A percentile compares a stretch with the other conserved stretches of the same genome.
These are phyloP conservation scores for Oleoguttula mirabilis DNA, from an alignment of 495 filamentous ascomycete species.

Conservation along the genomic window DNA sequence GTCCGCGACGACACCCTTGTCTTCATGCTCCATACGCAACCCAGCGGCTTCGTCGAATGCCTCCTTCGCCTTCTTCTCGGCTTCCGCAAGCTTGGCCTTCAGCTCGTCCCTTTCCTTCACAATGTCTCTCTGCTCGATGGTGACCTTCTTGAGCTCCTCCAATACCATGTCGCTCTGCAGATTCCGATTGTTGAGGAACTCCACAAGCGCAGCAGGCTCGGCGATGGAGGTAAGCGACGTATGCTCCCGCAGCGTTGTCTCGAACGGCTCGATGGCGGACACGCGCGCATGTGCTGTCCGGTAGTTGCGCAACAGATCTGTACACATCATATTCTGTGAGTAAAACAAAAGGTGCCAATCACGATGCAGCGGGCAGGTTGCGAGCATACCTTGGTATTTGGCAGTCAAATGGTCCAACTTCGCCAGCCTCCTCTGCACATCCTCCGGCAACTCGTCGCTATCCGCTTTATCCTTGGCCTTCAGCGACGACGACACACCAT, in stretches of 20 bases:
- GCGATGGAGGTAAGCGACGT: slow-evolving; percentile 79
- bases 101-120: slow-evolving; percentile 67
- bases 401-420: slow-evolving; percentile 79
- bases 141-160: slow-evolving; percentile 82
- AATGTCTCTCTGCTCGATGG: slow-evolving; percentile 62
- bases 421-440: slow-evolving; percentile 56
- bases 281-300: slow-evolving; percentile 77
- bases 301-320: slow-evolving; percentile 85
- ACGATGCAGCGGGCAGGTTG: neutral
- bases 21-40: slow-evolving; percentile 1
- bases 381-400: slow-evolving; percentile 61
- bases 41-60: slow-evolving; percentile 27
- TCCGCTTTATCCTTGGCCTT: slow-evolving; percentile 12
- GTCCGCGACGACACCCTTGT: slow-evolving; percentile 14
- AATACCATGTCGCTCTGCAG: slow-evolving; percentile 79
- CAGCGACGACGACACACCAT: neutral
- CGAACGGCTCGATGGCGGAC: slow-evolving; percentile 78
- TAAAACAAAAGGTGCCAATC: slow-evolving; percentile 7
- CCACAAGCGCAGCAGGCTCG: slow-evolving; percentile 73
- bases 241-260: slow-evolving; percentile 77
- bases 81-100: slow-evolving; percentile 61
- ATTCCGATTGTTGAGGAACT: slow-evolving; percentile 86
- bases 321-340: slow-evolving; percentile 7
- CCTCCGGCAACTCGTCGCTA: slow-evolving; percentile 55
- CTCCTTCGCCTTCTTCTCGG: slow-evolving; percentile 51